Percentiles rank a stretch among this genome's conserved stretches.
Evolutionary conservation across 129 eudicot species (phyloP).

Genomic region (Oenanthe sinensis): DNA sequence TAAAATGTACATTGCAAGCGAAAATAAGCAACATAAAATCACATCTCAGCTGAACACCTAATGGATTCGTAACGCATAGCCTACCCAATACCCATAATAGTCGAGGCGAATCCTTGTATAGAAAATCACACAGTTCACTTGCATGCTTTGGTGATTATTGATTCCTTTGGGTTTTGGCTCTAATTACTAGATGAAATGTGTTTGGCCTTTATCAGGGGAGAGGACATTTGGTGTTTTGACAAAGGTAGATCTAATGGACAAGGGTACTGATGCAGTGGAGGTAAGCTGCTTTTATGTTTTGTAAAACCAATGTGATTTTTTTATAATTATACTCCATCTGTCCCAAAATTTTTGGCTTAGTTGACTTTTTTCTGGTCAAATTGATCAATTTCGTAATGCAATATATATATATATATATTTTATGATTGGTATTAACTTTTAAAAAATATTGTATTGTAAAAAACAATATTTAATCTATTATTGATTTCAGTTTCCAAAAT

Average conservation of each 20-base stretch:
- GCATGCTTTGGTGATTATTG: neutral
- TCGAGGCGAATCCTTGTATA: neutral
- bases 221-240: constrained; percentile 97
- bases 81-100: neutral
- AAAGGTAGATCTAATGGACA: constrained; percentile 95
- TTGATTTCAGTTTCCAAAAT: neutral
- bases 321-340: neutral
- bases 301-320: neutral
- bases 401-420: neutral
- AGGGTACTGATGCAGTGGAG: constrained; percentile 98
- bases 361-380: neutral
- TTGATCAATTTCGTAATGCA: neutral
- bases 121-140: neutral
- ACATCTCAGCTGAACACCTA: neutral
- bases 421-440: neutral
- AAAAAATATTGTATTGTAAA: neutral
- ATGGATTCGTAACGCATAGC: neutral
- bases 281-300: constrained; percentile 39
- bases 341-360: neutral
- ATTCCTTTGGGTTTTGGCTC: neutral
- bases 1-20: neutral
- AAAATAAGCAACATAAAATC: neutral
- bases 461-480: neutral
- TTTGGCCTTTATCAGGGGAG: constrained; percentile 53
- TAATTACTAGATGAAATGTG: neutral